Base-by-base conservation (phyloP, 2,329 filamentous ascomycete species). In the Raffaelea albimanens region DNA sequence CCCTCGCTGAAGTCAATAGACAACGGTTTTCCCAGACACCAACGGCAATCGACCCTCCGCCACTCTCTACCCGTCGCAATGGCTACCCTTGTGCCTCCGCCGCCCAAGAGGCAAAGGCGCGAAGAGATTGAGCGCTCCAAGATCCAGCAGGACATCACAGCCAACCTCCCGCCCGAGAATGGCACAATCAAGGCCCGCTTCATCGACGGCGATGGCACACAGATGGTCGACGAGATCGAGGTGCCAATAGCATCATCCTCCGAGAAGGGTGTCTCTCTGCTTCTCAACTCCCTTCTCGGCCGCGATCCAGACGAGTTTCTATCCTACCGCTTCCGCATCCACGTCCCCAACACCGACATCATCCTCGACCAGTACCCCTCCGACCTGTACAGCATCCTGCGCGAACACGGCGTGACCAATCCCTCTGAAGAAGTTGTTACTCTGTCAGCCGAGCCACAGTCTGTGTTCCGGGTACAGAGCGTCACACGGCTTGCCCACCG, bases 391-490 rank as follows among this genome's bases (percentile, higher is more conserved):
- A 67, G 69, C 25, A 68, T 78, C 16, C 65, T 80, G n/a, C 68
- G 67, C 21, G 68, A 65, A 52, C 73, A 80, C 68, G 75, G 75
- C 48, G 70, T 80, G 48, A 69, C 71, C 38, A 78, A 77, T 54
- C 75, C 76, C 0, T 79, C 76, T 53, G 77, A 80, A 59, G 58
- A 64, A 3, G 68, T 66, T 1, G 56, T 69, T 45, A 71, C 75
- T 2, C 70, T 83, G 22, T 74, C 73, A 34, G 78, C 79, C 40
- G 78, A 82, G 58, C 91, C 93, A 0, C 91, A 98, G 64, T 88
- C 91, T 20, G 85, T 97, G 0, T 97, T 96, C 71, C 83, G 85
- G 58, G 93, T 97, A 21, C 89, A 93, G 58, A 85, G 88, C 11
- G 89, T 96, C 39, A 91, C 90, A 43, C 78, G 93, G 64, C 91